Percentiles rank a stretch among this genome's conserved stretches.
Evolutionary conservation across 495 filamentous ascomycete species (phyloP).

Genomic region (Darksidea phi): DNA sequence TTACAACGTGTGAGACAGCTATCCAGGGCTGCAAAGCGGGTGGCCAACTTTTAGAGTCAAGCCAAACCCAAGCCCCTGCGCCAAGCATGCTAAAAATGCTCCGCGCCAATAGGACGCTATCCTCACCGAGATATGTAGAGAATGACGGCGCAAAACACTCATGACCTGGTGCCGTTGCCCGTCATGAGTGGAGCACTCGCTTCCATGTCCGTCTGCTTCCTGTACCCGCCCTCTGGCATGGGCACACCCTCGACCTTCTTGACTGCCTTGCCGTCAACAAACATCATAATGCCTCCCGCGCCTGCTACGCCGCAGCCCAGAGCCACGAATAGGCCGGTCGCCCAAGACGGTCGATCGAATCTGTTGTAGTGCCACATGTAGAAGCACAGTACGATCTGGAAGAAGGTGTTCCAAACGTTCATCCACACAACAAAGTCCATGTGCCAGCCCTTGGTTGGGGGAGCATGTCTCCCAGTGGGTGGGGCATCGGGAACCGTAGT

Average conservation of each 20-base stretch:
- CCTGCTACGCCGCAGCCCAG: conserved; percentile 67
- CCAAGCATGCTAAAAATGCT: conserved; percentile 10
- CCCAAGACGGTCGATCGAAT: conserved; percentile 65
- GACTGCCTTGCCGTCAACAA: conserved; percentile 56
- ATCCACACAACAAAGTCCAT: conserved; percentile 76
- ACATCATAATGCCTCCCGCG: conserved; percentile 66
- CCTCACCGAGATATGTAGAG: background rate
- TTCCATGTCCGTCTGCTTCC: conserved; percentile 1
- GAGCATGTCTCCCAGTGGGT: conserved; percentile 62
- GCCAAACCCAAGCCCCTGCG: background rate
- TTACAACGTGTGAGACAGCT: too few species aligned
- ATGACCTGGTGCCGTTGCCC: conserved; percentile 9
- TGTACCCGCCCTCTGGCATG: conserved; percentile 3
- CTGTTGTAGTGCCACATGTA: conserved; percentile 82
- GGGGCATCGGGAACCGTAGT: conserved; percentile 55
- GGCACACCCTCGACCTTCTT: conserved; percentile 65
- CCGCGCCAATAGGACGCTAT: conserved; percentile 3
- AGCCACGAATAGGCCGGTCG: conserved; percentile 70
- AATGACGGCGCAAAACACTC: conserved; percentile 1
- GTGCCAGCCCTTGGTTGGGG: conserved; percentile 69
- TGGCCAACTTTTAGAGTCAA: conserved; percentile 1
- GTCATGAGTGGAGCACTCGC: background rate
- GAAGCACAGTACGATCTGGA: conserved; percentile 65
- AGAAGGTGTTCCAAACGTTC: conserved; percentile 72
- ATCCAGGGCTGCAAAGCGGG: background rate